Evolutionary conservation across 352 stramenopile genomes (phyloP).

Genomic region (Globisporangium nagaii): DNA sequence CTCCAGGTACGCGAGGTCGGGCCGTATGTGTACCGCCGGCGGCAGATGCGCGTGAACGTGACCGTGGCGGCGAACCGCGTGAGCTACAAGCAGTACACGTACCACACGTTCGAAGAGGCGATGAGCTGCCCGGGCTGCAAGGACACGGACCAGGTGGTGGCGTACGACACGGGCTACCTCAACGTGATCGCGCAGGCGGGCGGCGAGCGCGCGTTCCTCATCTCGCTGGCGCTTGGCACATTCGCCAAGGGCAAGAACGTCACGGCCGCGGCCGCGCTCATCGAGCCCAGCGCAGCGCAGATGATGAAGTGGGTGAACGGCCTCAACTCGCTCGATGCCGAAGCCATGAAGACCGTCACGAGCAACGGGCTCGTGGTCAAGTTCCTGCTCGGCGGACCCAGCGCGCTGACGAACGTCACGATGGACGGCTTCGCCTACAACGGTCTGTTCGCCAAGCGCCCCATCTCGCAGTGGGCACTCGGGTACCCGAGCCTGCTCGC

Average conservation of each 20-base stretch:
- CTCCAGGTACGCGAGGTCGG: conserved; percentile 62
- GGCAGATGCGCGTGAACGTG: conserved; percentile 58
- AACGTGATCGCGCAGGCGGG: conserved; percentile 57
- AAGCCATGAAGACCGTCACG: conserved; percentile 55
- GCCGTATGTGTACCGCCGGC: conserved; percentile 65
- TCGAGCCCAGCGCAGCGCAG: conserved; percentile 37
- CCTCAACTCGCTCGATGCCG: conserved; percentile 67
- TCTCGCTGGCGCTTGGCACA: conserved; percentile 32
- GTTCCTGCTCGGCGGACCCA: conserved; percentile 26
- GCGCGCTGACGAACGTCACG: conserved; percentile 33
- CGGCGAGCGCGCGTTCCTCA: conserved; percentile 54
- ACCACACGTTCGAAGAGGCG: conserved; percentile 48
- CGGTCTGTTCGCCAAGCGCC: conserved; percentile 55
- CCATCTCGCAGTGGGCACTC: conserved; percentile 56
- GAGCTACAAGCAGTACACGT: conserved; percentile 77
- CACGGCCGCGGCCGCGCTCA: conserved; percentile 15
- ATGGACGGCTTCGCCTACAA: conserved; percentile 71
- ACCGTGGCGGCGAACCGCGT: conserved; percentile 44
- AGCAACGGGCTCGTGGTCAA: conserved; percentile 29
- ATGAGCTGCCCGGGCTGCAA: conserved; percentile 53
- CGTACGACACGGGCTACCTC: conserved; percentile 61
- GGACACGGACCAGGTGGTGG: conserved; percentile 49
- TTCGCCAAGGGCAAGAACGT: conserved; percentile 26
- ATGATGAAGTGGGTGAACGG: conserved; percentile 77
- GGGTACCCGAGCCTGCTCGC: conserved; percentile 70